These are phyloP conservation scores for Nakaseomyces delphensis DNA, from an alignment of 1,139 yeast genomes.

Conservation along the genomic window DNA sequence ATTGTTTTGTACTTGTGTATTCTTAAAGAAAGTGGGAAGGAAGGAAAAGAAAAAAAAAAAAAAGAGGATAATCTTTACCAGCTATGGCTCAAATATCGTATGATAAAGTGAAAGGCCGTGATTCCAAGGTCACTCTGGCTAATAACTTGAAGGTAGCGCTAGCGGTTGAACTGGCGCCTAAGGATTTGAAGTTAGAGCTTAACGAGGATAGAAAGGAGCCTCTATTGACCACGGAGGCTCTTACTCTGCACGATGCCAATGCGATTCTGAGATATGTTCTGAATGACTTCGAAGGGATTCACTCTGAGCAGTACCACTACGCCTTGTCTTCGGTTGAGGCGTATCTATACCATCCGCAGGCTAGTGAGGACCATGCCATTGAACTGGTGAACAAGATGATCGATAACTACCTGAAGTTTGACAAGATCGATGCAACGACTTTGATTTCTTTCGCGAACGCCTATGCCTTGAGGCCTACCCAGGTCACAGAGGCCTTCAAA, in stretches of 20 bases:
- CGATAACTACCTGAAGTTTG: conserved; percentile 24
- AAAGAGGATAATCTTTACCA: too few species aligned
- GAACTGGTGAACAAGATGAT: conserved; percentile 32
- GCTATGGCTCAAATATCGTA: conserved; percentile 34
- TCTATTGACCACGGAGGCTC: conserved; percentile 31
- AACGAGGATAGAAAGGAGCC: conserved; percentile 30
- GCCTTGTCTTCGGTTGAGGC: conserved; percentile 33
- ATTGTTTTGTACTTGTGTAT: too few species aligned
- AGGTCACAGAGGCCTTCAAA: conserved; percentile 22
- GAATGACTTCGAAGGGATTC: conserved; percentile 36
- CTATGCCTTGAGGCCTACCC: conserved; percentile 29
- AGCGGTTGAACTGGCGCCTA: conserved; percentile 34
- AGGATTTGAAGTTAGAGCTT: conserved; percentile 25
- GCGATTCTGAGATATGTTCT: conserved; percentile 70
- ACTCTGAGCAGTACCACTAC: conserved; percentile 34
- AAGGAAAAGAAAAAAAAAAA: background rate
- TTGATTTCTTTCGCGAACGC: conserved; percentile 33
- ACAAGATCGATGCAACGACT: conserved; percentile 26
- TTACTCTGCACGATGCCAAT: conserved; percentile 60
- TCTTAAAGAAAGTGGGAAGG: too few species aligned
- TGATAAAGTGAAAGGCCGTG: conserved; percentile 34
- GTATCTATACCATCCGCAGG: conserved; percentile 15
- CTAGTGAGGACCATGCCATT: conserved; percentile 15
- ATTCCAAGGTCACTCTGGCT: conserved; percentile 37
- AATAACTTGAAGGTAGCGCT: conserved; percentile 54